Evolutionary conservation across 441 rosid genomes (phyloP).

Genomic region (Hura crepitans): DNA sequence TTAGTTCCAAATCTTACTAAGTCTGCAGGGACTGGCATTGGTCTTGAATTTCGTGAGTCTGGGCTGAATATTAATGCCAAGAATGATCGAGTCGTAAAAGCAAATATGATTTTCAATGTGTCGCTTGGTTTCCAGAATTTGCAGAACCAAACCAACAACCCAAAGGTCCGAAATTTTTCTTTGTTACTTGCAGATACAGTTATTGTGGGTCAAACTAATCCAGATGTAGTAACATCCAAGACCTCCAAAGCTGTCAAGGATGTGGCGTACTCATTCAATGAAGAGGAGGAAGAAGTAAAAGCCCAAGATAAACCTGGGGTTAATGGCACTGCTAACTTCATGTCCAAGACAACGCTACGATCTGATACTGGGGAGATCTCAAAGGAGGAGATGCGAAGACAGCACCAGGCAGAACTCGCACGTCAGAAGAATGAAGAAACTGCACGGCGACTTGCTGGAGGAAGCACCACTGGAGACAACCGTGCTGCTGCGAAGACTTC

Average conservation of each 20-base stretch:
- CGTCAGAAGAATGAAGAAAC: conserved; percentile 89
- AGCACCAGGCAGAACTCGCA: conserved; percentile 94
- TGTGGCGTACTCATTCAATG: conserved; percentile 80
- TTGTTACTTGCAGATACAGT: conserved; percentile 78
- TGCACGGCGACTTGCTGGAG: conserved; percentile 78
- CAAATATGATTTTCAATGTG: conserved; percentile 70
- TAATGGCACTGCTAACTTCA: conserved; percentile 36
- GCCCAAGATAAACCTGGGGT: conserved; percentile 36
- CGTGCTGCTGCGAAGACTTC: conserved; percentile 52
- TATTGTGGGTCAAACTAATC: conserved; percentile 49
- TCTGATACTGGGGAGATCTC: conserved; percentile 76
- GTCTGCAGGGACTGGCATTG: conserved; percentile 88
- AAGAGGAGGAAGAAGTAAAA: conserved; percentile 60
- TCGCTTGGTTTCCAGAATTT: conserved; percentile 86
- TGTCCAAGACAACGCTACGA: conserved; percentile 74
- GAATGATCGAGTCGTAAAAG: conserved; percentile 60
- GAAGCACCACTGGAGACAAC: conserved; percentile 44
- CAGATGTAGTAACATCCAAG: conserved; percentile 53
- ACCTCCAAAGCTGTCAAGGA: conserved; percentile 75
- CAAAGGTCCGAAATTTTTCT: conserved; percentile 54
- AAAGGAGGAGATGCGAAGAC: conserved; percentile 83
- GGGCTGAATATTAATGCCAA: conserved; percentile 69
- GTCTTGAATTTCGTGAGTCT: conserved; percentile 84
- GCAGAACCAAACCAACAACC: conserved; percentile 46
- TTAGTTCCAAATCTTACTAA: conserved; percentile 59